Base-by-base conservation (phyloP, 495 filamentous ascomycete genomes). In the Aspergillus diversus region DNA sequence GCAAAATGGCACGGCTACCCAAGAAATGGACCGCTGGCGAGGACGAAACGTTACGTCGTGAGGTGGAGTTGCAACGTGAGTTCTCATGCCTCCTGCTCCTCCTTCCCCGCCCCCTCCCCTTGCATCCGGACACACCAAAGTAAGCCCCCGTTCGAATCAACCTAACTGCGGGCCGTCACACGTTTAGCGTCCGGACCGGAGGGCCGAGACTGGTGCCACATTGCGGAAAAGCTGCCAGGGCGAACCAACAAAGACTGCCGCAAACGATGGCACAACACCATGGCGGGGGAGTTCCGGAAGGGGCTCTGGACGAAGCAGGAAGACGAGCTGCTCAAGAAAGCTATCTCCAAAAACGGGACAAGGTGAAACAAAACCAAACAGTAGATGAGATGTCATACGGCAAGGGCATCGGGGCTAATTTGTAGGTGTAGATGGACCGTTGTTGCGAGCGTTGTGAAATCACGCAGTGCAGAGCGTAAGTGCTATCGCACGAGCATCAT, bases 241-340 rank as follows among this genome's bases (percentile, higher is more conserved):
- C 65, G 65, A 32, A 68, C 58, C 16, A 70, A 70, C 34, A 70
- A 70, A 49, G 67, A 70, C 49, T 70, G 65, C 33, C 61, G 67
- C 33, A 64, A 65, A 35, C 55, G 67, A 53, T 70, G 67, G 67
- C 50, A 59, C 35, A 62, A 66, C 42, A 39, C 58, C 33, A 49
- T 66, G 34, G 43, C 64, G 15, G 55, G 50, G 15, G 60, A 53
- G 5, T 53, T 66, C 37, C 49, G 50, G 7, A 48, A 61, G 55
- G 72, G 72, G 0, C 35, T 64, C 13, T 75, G 72, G 72, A 55
- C 62, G 11, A 43, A 57, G 17, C 35, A 33, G 12, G 72, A 75
- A 55, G 72, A 75, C 43, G 66, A 73, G 47, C 42, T 53, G 33
- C 55, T 73, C n/a, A 62, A 48, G 34, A 54, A 66, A 27, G 72